A percentile compares a stretch with the other conserved stretches of the same genome.
Conservation (phyloP, 2,329 filamentous ascomycete species). For the Monosporascus sp. region DNA sequence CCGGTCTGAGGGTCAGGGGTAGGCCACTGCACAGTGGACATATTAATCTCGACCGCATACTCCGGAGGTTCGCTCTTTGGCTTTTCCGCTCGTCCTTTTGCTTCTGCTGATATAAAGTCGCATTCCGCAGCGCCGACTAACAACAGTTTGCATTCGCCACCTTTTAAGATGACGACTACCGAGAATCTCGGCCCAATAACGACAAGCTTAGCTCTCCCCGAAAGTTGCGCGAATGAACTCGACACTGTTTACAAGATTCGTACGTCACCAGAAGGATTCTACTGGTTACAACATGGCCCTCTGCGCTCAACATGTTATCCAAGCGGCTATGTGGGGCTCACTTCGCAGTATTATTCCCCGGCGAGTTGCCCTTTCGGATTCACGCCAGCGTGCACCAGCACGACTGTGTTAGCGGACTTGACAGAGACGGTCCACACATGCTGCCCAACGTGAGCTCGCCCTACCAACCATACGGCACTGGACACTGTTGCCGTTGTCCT, state of each 20-base stretch:
- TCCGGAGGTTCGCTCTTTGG: too few species aligned
- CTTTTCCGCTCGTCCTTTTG: too few species aligned
- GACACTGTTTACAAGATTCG: not conserved
- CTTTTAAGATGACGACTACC: not conserved
- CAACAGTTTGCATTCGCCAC: too few species aligned
- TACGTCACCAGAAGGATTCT: not conserved
- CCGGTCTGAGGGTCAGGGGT: too few species aligned
- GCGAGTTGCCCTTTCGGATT: slow-evolving; percentile 13
- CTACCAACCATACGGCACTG: not conserved
- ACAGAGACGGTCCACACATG: slow-evolving; percentile 13
- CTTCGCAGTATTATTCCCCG: slow-evolving; percentile 13
- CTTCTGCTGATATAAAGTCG: too few species aligned
- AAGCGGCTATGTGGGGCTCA: slow-evolving; percentile 8
- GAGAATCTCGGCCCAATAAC: not conserved
- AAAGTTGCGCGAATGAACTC: not conserved
- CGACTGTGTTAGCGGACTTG: not conserved
- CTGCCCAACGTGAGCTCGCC: slow-evolving; percentile 14
- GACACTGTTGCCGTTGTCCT: not conserved
- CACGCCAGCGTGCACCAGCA: slow-evolving; percentile 11
- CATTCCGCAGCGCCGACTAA: too few species aligned
- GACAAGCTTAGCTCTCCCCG: not conserved
- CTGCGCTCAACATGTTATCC: slow-evolving; percentile 13
- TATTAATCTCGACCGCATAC: too few species aligned
- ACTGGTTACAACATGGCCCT: slow-evolving; percentile 6
- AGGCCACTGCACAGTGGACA: too few species aligned